Evolutionary conservation across 2,329 filamentous ascomycete genomes (phyloP).

Genomic region (Diplodia mutila): DNA sequence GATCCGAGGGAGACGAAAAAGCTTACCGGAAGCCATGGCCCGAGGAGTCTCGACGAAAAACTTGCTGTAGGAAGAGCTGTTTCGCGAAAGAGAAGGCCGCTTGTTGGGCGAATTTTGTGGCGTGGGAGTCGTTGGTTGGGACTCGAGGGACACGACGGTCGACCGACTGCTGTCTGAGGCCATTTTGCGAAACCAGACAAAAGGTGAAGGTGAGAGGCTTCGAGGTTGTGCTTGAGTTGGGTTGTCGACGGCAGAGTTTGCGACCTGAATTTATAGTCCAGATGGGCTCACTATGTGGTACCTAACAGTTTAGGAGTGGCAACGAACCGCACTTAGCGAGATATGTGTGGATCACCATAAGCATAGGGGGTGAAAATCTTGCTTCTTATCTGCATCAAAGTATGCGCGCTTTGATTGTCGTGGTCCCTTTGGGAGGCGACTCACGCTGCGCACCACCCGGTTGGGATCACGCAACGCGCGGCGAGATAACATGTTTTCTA

Average conservation of each 20-base stretch:
- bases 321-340: neutral
- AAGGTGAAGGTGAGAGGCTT: neutral
- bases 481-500: neutral
- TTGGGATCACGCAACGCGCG: slow-evolving; percentile 1
- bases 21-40: neutral
- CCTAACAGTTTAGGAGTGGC: neutral
- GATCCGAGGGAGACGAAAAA: neutral
- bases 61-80: neutral
- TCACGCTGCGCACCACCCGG: neutral
- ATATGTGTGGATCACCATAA: neutral
- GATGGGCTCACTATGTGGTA: neutral
- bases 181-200: neutral
- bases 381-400: neutral
- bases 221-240: neutral
- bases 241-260: neutral
- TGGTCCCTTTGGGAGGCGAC: neutral
- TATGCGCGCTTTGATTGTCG: neutral
- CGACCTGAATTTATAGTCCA: neutral
- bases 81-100: neutral
- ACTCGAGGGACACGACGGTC: neutral
- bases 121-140: neutral
- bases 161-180: neutral
- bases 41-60: neutral
- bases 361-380: neutral
- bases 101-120: neutral